A percentile compares a stretch with the other conserved stretches of the same genome.
These are phyloP conservation scores for Malassezia restricta DNA, from an alignment of 1,284 basidiomycete species.

Conservation along the genomic window DNA sequence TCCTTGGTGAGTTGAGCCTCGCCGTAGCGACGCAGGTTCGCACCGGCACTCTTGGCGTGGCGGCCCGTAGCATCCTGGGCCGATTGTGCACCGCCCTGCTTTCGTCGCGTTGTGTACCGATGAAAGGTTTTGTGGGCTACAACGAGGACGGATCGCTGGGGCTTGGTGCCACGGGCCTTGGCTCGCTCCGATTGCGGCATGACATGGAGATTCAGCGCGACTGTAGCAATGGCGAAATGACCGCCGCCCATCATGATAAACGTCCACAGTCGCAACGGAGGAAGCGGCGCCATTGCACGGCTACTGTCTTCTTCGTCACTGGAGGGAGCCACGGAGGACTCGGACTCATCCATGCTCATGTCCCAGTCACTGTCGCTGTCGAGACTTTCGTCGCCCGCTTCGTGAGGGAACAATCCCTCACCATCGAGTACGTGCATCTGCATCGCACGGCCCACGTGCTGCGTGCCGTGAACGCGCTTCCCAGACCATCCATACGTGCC, in stretches of 20 bases:
- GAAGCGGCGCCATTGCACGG: conserved; percentile 6
- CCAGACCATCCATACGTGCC: conserved; percentile 23
- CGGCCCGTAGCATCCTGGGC: conserved; percentile 77
- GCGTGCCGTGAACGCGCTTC: conserved; percentile 34
- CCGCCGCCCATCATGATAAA: conserved; percentile 93
- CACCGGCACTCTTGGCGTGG: conserved; percentile 89
- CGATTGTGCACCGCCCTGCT: conserved; percentile 91
- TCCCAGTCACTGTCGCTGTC: conserved; percentile 10
- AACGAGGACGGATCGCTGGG: conserved; percentile 53
- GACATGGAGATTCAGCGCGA: conserved; percentile 50
- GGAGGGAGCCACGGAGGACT: conserved; percentile 7
- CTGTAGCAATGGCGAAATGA: conserved; percentile 86
- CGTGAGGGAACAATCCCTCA: conserved; percentile 19
- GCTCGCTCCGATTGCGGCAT: conserved; percentile 17
- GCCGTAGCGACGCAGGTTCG: conserved; percentile 82
- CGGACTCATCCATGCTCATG: conserved; percentile 10
- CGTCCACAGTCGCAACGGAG: conserved; percentile 61
- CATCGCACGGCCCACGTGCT: conserved; percentile 26
- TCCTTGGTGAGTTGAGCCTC: conserved; percentile 83
- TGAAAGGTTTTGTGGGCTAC: conserved; percentile 92
- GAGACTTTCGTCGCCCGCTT: conserved; percentile 1
- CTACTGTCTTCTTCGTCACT: not conserved
- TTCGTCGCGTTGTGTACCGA: conserved; percentile 90
- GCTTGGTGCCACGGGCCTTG: conserved; percentile 5
- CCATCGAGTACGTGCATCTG: conserved; percentile 36